Base-by-base conservation (phyloP, 2,329 filamentous ascomycete genomes). In the Cercospora citrullina region DNA sequence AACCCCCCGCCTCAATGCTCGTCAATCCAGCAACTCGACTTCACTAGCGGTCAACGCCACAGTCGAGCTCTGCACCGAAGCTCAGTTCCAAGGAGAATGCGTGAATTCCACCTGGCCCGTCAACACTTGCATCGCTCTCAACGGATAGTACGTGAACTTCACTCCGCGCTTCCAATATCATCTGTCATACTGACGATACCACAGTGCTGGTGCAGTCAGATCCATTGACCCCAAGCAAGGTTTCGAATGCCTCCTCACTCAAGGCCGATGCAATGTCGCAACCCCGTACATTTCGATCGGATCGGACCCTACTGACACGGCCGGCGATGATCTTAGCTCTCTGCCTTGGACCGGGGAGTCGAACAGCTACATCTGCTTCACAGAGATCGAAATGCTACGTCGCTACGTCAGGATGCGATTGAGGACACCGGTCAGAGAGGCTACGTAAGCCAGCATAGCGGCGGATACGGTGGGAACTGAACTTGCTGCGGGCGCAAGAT, bases 231-330 rank as follows among this genome's bases (percentile, higher is more conserved):
- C 74, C 10, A 70, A 72, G 23, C 60, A 63, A 10, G 71, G 69
- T 10, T 75, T 69, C 16, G 72, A 76, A 63, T 76, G 75, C 66
- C 71, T 73, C 21, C 57, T 77, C n/a, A 76, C 75, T 71, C 75
- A 77, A 64, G 71, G 66, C 36, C 55, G 69, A 33, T 75, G 74
- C 67, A 68, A 75, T 55, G 69, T 68, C 12, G 59, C 72, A 4
- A 45, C 33, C 3, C 39, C 66, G 3, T 26, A 68, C 64, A 58
- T 69, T 14, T 61, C 67, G n/a, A 31, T 69, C 26, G 69, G 68
- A 12, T 68, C 71, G 33, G 63, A 63, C 60, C 33, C 28, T 14
- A 14, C 9, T 31, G 55, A 61, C 2, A 48, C 55, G 12, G 69
- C 70, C 8, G 70, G 68, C 7, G 62, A 67, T 7, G 71, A 75